These are phyloP conservation scores for Choiromyces venosus DNA, from an alignment of 495 filamentous ascomycete species.

Conservation along the genomic window DNA sequence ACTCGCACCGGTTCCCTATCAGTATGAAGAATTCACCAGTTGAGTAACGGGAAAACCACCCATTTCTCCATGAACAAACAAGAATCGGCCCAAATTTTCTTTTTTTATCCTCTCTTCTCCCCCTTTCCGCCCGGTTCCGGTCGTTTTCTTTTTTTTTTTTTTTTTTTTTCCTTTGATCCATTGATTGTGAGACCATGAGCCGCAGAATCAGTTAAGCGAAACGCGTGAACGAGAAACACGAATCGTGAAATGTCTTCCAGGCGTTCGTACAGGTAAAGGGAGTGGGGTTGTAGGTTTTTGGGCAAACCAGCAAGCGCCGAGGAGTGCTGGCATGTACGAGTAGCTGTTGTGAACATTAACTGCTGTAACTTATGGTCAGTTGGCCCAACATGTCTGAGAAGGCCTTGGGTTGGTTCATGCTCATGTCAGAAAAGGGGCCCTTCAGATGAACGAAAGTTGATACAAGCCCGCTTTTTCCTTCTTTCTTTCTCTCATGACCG, in stretches of 20 bases:
- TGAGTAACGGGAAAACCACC: neutral
- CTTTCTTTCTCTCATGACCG: neutral
- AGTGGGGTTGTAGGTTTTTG: neutral
- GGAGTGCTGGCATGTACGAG: neutral
- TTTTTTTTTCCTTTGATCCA: neutral
- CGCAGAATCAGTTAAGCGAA: neutral
- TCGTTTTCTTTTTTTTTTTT: neutral
- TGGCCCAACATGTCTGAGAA: neutral
- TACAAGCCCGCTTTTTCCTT: neutral
- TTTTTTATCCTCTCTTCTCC: neutral
- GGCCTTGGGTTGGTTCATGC: neutral
- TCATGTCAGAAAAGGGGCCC: neutral
- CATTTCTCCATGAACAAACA: too few species aligned
- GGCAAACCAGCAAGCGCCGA: neutral
- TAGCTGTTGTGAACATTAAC: neutral
- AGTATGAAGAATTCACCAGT: neutral
- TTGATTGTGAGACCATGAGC: neutral
- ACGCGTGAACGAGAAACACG: neutral
- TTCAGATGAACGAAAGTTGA: conserved; percentile 1
- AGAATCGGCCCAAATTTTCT: too few species aligned
- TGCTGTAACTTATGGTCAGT: neutral
- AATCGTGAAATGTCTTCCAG: neutral
- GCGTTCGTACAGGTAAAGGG: neutral
- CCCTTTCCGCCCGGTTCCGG: neutral
- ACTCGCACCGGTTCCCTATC: neutral